phyloP scores from a whole-genome alignment of 495 filamentous ascomycete species.

The Ascobolus immersus region DNA sequence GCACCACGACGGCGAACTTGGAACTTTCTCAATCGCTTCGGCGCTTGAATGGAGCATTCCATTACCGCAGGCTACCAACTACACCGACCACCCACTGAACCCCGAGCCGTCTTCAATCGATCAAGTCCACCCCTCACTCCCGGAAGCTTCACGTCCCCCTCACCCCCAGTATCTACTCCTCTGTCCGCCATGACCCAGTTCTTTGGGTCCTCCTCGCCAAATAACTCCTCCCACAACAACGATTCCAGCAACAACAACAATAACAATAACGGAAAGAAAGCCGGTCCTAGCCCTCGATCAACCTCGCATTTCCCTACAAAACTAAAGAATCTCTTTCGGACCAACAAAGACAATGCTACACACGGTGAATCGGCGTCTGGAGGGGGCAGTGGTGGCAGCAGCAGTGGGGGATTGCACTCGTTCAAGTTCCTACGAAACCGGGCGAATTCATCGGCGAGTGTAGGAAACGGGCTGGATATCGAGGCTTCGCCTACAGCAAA shows the following conservation, averaged over 20 bases:
- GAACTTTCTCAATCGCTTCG: too few species aligned
- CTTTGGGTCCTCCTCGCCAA: slow-evolving; percentile 17
- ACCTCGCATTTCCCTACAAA: slow-evolving; percentile 52
- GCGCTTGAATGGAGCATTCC: too few species aligned
- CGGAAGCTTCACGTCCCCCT: too few species aligned
- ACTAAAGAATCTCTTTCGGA: slow-evolving; percentile 94
- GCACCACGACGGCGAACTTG: too few species aligned
- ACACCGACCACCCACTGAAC: too few species aligned
- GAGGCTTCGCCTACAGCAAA: slow-evolving; percentile 73
- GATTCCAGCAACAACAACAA: too few species aligned
- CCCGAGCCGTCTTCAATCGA: too few species aligned
- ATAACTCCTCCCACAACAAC: too few species aligned
- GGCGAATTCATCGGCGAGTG: slow-evolving; percentile 76
- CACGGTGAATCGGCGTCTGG: slow-evolving; percentile 19
- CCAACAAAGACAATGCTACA: slow-evolving; percentile 43
- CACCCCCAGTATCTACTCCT: too few species aligned
- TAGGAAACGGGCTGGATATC: slow-evolving; percentile 75
- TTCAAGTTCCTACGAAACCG: slow-evolving; percentile 20
- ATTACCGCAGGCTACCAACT: too few species aligned
- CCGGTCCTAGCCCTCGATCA: slow-evolving; percentile 12
- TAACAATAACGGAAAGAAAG: slow-evolving; percentile 14
- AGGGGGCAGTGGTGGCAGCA: slow-evolving; percentile 7
- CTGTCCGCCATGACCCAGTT: slow-evolving; percentile 17
- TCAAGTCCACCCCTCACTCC: too few species aligned
- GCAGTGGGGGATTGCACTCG: slow-evolving; percentile 21